Evolutionary conservation across 768 basidiomycete genomes (phyloP).

Genomic region (Leucocoprinus birnbaumii): DNA sequence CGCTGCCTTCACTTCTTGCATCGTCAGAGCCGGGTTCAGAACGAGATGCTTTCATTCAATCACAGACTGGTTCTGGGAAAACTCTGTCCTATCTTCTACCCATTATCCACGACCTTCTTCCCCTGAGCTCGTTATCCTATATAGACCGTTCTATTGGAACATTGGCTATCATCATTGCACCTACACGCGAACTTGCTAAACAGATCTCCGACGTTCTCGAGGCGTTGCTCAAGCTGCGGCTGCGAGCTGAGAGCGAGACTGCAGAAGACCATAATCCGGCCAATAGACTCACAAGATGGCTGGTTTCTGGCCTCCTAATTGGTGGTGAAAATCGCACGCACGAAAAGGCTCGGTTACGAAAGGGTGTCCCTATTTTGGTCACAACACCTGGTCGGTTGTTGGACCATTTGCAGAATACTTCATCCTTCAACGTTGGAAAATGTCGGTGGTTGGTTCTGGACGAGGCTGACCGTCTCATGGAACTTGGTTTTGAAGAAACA

Average conservation of each 20-base stretch:
- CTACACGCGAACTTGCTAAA: slow-evolving; percentile 93
- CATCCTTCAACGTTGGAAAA: slow-evolving; percentile 89
- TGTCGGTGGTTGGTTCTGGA: slow-evolving; percentile 96
- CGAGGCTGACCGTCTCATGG: slow-evolving; percentile 97
- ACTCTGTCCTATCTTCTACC: slow-evolving; percentile 92
- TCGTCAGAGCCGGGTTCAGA: slow-evolving; percentile 31
- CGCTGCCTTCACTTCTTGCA: slow-evolving; percentile 52
- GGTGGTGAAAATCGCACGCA: slow-evolving; percentile 94
- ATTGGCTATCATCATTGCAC: slow-evolving; percentile 90
- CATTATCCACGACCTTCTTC: slow-evolving; percentile 91
- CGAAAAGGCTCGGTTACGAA: slow-evolving; percentile 93
- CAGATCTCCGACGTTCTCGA: slow-evolving; percentile 97
- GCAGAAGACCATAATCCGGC: slow-evolving; percentile 45
- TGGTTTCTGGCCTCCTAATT: slow-evolving; percentile 89
- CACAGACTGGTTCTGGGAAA: slow-evolving; percentile 97
- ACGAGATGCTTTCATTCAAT: slow-evolving; percentile 89
- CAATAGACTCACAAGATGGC: slow-evolving; percentile 74
- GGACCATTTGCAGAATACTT: slow-evolving; percentile 95
- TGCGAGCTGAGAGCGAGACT: slow-evolving; percentile 54
- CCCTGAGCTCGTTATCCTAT: slow-evolving; percentile 84
- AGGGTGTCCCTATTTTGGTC: slow-evolving; percentile 93
- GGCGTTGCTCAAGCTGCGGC: slow-evolving; percentile 70
- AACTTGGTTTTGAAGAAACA: slow-evolving; percentile 96
- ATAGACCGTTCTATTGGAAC: slow-evolving; percentile 96
- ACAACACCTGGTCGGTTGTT: slow-evolving; percentile 93